These are phyloP conservation scores for Tolypocladium tundrense DNA, from an alignment of 2,329 filamentous ascomycete species.

Conservation along the genomic window DNA sequence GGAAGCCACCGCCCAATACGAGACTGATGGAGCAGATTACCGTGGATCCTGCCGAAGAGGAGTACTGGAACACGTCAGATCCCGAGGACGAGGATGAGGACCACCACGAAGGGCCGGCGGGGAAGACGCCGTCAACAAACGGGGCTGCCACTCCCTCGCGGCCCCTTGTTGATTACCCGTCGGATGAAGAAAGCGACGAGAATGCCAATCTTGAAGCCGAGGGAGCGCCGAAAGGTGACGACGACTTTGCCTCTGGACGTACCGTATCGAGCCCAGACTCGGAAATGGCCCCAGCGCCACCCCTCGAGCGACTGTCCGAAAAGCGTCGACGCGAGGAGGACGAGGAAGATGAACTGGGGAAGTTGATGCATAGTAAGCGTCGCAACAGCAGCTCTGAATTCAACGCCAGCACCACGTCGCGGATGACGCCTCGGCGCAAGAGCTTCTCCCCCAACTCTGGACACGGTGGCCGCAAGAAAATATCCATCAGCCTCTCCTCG, in stretches of 20 bases:
- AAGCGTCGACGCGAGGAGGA: conserved; percentile 89
- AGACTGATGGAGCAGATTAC: conserved; percentile 62
- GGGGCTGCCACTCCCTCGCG: conserved; percentile 53
- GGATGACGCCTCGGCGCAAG: conserved; percentile 22
- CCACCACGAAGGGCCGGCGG: conserved; percentile 14
- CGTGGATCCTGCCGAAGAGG: conserved; percentile 76
- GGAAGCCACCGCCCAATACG: conserved; percentile 29
- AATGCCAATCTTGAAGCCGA: conserved; percentile 45
- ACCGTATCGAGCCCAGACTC: conserved; percentile 6
- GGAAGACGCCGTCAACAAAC: conserved; percentile 37
- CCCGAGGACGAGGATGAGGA: conserved; percentile 64
- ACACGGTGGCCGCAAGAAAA: conserved; percentile 37
- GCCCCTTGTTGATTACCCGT: conserved; percentile 82
- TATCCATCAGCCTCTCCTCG: conserved; percentile 46
- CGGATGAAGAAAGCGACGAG: conserved; percentile 66
- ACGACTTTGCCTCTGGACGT: conserved; percentile 21
- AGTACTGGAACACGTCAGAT: conserved; percentile 87
- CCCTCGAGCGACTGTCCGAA: conserved; percentile 71
- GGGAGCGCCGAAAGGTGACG: conserved; percentile 19
- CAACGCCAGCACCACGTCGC: conserved; percentile 24
- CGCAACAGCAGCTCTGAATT: conserved; percentile 45
- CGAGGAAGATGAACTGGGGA: conserved; percentile 78
- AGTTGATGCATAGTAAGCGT: conserved; percentile 58
- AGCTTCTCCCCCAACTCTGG: conserved; percentile 31
- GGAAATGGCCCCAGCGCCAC: conserved; percentile 29